Conservation (phyloP, 2,329 filamentous ascomycete genomes). For the Epichloe scottii region DNA sequence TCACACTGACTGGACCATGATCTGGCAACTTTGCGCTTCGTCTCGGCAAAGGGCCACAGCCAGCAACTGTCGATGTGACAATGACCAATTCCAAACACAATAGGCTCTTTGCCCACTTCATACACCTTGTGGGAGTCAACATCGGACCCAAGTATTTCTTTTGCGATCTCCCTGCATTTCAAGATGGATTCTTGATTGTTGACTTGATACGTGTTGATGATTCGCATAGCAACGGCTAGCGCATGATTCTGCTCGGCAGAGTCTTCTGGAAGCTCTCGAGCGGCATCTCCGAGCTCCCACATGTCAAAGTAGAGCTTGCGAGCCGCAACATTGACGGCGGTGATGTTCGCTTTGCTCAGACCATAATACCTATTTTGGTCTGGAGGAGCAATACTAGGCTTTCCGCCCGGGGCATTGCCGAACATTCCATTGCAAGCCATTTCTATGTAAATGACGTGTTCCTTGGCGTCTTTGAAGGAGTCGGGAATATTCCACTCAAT, state of each 20-base stretch:
- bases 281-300: conserved; percentile 90
- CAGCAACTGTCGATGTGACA: conserved; percentile 98
- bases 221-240: conserved; percentile 67
- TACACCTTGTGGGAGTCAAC: conserved; percentile 81
- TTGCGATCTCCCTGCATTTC: conserved; percentile 70
- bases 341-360: conserved; percentile 68
- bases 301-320: conserved; percentile 80
- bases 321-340: conserved; percentile 77
- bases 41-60: conserved; percentile 98
- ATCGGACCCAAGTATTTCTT: conserved; percentile 67
- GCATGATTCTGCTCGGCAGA: conserved; percentile 85
- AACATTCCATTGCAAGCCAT: conserved; percentile 99
- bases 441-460: conserved; percentile 87
- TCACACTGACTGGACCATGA: conserved; percentile 97
- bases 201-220: conserved; percentile 82
- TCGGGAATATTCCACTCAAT: conserved; percentile 84
- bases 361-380: conserved; percentile 71
- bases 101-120: conserved; percentile 55
- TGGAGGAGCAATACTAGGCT: conserved; percentile 72
- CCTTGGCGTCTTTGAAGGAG: conserved; percentile 68
- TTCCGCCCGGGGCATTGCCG: conserved; percentile 74
- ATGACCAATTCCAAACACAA: conserved; percentile 84
- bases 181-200: conserved; percentile 67
- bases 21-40: conserved; percentile 86
- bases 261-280: conserved; percentile 77